Conservation (phyloP, 2,329 filamentous ascomycete species). For the Aspergillus costaricaensis region DNA sequence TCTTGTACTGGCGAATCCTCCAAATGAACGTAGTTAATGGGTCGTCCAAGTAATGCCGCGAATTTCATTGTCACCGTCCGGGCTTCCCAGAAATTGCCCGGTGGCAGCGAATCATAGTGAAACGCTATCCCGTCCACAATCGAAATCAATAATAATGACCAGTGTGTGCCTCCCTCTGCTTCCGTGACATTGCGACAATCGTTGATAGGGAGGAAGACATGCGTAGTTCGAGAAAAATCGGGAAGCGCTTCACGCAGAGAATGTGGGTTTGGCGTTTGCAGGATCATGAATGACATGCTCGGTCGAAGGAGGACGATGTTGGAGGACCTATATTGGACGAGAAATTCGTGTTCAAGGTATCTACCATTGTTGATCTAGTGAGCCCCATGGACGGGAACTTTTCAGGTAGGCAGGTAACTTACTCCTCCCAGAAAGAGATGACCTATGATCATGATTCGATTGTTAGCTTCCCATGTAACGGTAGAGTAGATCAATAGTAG, state of each 20-base stretch:
- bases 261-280: conserved; percentile 65
- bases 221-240: conserved; percentile 76
- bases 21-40: conserved; percentile 74
- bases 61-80: conserved; percentile 69
- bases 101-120: conserved; percentile 88
- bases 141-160: conserved; percentile 88
- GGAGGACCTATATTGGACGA: conserved; percentile 75
- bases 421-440: conserved; percentile 98
- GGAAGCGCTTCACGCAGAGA: conserved; percentile 70
- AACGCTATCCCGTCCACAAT: conserved; percentile 89
- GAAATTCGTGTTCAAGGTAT: conserved; percentile 86
- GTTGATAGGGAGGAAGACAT: conserved; percentile 95
- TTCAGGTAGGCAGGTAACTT: conserved; percentile 35
- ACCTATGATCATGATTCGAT: conserved; percentile 56
- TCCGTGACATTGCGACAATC: conserved; percentile 74
- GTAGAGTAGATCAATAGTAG: neutral
- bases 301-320: conserved; percentile 89
- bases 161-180: conserved; percentile 90
- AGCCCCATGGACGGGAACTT: neutral
- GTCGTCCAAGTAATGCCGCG: conserved; percentile 64
- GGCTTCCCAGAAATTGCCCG: conserved; percentile 75
- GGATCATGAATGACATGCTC: conserved; percentile 87
- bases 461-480: conserved; percentile 23
- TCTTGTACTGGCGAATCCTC: conserved; percentile 86
- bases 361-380: conserved; percentile 35